Base-by-base conservation (phyloP, 2,329 filamentous ascomycete species). In the Zalaria obscura region DNA sequence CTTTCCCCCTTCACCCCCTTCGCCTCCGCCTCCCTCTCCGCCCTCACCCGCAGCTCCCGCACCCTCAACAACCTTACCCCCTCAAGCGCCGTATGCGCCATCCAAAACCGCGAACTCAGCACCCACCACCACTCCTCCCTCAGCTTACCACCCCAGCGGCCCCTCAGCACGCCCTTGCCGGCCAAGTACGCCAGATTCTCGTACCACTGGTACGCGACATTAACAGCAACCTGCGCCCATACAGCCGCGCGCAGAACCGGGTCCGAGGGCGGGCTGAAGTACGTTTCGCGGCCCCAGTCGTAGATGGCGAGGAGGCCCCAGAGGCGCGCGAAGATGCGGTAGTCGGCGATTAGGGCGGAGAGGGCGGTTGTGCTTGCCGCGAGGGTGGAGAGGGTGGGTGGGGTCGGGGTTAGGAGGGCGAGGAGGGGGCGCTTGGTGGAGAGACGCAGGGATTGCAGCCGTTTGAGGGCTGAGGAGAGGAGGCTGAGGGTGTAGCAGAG, bases 121-220 rank as follows among this genome's bases (percentile, higher is more conserved):
- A 78, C 58, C 61, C 74, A 80, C 56, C 80, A 78, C 49, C 65
- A 68, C 27, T 59, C 70, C 57, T 83, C 72, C 38, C 71, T 72
- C 28, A 42, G 51, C 32, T 36, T 38, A 38, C 50, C 29, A 25
- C 45, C 52, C 10, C 39, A 34, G 40, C 59, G 56, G 0, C 63
- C 61, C 5, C 46, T 49, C 27, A 94, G 56, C 3, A 93, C 73
- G 18, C 80, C 79, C 59, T 87, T 87, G 45, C 69, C 68, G 3
- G 78, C 71, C 32, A 96, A 71, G 65, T 82, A 93, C 10, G 82
- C 82, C 33, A 73, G 71, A 63, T 94, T 95, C 67, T 98, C 91
- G 34, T 89, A 69, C 1, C 75, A 64, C 62, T 95, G 87, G 66
- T 83, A 93, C 6, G 66, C 57, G 6, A 81, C 62, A 58, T 83